phyloP scores from a whole-genome alignment of 257 asterid genomes.

The Avicennia marina region DNA sequence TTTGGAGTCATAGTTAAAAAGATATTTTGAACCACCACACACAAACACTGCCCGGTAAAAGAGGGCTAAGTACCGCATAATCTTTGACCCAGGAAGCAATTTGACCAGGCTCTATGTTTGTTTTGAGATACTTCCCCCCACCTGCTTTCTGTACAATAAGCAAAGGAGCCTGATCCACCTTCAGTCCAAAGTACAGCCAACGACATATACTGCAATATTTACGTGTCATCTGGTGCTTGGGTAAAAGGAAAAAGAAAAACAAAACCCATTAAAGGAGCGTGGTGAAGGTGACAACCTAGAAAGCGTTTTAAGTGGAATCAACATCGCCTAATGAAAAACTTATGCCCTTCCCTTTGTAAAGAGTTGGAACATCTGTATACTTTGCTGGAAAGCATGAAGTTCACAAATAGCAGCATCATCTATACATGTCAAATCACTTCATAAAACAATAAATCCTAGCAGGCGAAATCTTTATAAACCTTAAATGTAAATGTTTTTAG shows the following conservation, averaged over 20 bases:
- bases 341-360: conserved; percentile 59
- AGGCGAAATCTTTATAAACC: not conserved
- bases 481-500: too few species aligned
- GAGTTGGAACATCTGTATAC: conserved; percentile 57
- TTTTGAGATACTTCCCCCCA: conserved; percentile 48
- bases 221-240: not conserved
- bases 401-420: conserved; percentile 72
- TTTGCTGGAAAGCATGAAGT: conserved; percentile 60
- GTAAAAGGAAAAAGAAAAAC: not conserved
- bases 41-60: not conserved
- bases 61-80: conserved; percentile 44
- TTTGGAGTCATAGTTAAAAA: not conserved
- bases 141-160: conserved; percentile 43
- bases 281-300: conserved; percentile 40
- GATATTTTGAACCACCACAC: not conserved
- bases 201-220: conserved; percentile 12
- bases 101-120: conserved; percentile 52
- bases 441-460: not conserved
- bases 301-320: conserved; percentile 49
- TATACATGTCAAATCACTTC: conserved; percentile 16
- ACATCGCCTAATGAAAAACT: conserved; percentile 71
- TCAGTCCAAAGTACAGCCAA: conserved; percentile 71
- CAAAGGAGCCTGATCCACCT: conserved; percentile 56
- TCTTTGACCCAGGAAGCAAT: conserved; percentile 62
- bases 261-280: not conserved